A percentile compares a stretch with the other conserved stretches of the same genome.
phyloP scores from a whole-genome alignment of 208 protist genomes.

The Trypanosomatidae sp. region DNA sequence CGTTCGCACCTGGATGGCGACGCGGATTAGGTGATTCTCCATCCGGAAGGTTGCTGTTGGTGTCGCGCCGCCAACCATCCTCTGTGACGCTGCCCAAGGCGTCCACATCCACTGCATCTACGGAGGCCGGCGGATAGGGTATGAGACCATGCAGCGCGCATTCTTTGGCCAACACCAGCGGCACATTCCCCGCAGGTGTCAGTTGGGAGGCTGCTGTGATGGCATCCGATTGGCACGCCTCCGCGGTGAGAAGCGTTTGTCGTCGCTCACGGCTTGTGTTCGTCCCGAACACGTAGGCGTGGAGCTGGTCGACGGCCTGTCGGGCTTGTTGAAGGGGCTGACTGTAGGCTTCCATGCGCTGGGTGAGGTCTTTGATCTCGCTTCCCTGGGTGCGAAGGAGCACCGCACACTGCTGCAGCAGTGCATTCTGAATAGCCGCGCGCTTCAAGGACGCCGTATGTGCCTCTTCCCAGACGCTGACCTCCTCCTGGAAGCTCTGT shows the following conservation, averaged over 20 bases:
- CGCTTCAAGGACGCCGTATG: constrained; percentile 38
- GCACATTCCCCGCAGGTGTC: neutral
- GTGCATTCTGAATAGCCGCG: constrained; percentile 26
- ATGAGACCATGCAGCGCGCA: neutral
- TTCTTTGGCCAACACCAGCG: neutral
- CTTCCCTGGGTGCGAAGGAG: constrained; percentile 30
- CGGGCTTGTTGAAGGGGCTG: constrained; percentile 9
- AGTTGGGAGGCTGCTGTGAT: neutral
- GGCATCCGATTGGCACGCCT: neutral
- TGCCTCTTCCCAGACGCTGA: constrained; percentile 63
- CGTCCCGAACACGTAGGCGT: neutral
- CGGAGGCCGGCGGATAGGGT: neutral
- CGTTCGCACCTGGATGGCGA: constrained; percentile 2
- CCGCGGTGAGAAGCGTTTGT: constrained; percentile 4
- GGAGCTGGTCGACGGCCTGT: constrained; percentile 10
- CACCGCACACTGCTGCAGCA: constrained; percentile 26
- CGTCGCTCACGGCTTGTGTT: constrained; percentile 4
- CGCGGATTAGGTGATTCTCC: constrained; percentile 27
- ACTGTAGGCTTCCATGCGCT: constrained; percentile 33
- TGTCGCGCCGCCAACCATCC: neutral
- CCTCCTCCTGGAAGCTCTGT: constrained; percentile 52
- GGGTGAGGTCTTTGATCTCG: constrained; percentile 36
- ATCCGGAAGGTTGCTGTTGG: constrained; percentile 5
- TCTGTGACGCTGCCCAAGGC: neutral
- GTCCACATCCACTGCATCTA: neutral